Conservation (phyloP, 495 filamentous ascomycete genomes). For the Annulohypoxylon nitens region DNA sequence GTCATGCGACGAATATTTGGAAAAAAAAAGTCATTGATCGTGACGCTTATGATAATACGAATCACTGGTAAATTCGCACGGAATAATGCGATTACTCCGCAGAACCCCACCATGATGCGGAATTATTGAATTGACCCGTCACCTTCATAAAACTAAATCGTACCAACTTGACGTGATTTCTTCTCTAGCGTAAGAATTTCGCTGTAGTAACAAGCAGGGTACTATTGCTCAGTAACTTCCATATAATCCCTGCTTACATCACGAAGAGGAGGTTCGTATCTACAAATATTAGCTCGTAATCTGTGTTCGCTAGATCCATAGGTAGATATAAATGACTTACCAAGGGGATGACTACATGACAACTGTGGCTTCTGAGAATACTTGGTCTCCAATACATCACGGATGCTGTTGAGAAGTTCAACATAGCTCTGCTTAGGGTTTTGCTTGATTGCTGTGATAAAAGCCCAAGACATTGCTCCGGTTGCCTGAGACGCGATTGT, state of each 20-base stretch:
- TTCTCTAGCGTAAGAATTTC: background rate
- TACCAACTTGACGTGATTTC: background rate
- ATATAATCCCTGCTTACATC: constrained; percentile 52
- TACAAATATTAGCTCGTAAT: constrained; percentile 40
- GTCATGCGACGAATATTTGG: too few species aligned
- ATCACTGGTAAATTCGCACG: background rate
- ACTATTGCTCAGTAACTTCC: background rate
- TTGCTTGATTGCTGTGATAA: constrained; percentile 89
- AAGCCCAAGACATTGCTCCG: constrained; percentile 97
- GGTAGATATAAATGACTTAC: constrained; percentile 63
- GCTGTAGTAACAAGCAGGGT: background rate
- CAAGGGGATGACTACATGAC: constrained; percentile 94
- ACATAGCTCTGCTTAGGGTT: constrained; percentile 98
- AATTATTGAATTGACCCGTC: background rate
- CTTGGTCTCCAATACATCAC: constrained; percentile 85
- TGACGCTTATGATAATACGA: background rate
- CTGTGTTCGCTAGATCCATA: constrained; percentile 26
- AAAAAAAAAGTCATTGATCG: background rate
- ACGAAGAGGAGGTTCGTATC: constrained; percentile 63
- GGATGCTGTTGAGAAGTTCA: constrained; percentile 91
- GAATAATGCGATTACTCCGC: background rate
- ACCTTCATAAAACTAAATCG: background rate
- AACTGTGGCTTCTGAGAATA: constrained; percentile 97
- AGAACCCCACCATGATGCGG: background rate
- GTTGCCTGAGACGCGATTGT: constrained; percentile 84